Base-by-base conservation (phyloP, 2,329 filamentous ascomycete genomes). In the Nannizziopsis barbatae region DNA sequence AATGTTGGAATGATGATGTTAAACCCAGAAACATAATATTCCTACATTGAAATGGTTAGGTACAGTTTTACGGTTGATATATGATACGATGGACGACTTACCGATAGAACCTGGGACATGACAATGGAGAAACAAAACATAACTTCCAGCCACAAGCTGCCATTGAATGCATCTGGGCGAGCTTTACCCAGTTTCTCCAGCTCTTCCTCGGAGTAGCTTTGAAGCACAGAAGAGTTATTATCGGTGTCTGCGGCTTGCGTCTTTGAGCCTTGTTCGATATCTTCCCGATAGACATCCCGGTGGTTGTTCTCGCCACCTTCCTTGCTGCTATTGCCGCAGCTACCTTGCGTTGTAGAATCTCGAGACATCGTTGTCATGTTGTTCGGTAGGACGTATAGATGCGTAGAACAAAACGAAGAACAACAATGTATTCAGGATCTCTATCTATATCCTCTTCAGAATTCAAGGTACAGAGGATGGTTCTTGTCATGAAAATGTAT, bases 11-110 rank as follows among this genome's bases (percentile, higher is more conserved):
- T 65, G 20, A 90, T 66, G 51, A 80, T 68, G 50, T 73, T 78
- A 58, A 89, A 92, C 30, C 86, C 86, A 41, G 81, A 84, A 44
- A 90, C 76, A 60, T 83, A 84, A 64, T 82, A 89, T 66, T 89
- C 84, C 72, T 78, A 51, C 7, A 27, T 12, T 22, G 30, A n/a
- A 39, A 15, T 5, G 18, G 43, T 15, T 30, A 53, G 45, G 38
- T 15, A 9, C 30, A 11, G 47, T 11, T 44, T 12, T 33, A 30
- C 5, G 4, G 45, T 27, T 27, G 39, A 33, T 9, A 39, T 8
- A 22, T 9, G 17, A n/a, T 22, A 20, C 22, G 11, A 7, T 17
- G 27, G 8, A 44, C 49, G 2, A 63, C 72, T 48, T 64, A 75
- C 74, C 39, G 75, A 71, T 57, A 83, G 71, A 52, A 82, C 74